Evolutionary conservation across 75 land plant genomes (phyloP), one percentile per base, ranked within the genome.

Genomic region (Pinus taeda): DNA sequence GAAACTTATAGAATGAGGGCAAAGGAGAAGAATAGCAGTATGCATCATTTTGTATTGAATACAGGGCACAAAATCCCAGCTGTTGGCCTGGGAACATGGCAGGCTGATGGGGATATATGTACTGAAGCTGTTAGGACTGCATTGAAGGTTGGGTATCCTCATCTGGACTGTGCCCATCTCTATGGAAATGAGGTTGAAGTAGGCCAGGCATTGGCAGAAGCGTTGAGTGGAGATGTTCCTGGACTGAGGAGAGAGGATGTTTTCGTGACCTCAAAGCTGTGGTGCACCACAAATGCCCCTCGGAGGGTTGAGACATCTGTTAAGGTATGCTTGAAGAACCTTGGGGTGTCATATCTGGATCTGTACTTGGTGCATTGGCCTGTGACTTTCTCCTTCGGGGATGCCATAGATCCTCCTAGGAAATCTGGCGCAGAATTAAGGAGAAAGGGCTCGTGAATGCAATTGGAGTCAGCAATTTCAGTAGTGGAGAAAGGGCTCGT

Each of bases 321-420:
- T 30, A 63, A 83, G 61, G 90, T 86, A 24, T 90, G 92, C 30
- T 74, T 92, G 58, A 88, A 88, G 81, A 90, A 81, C 73, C 83
- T 92, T 64, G 86, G 85, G 14, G 77, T 92, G 22, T 62, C 82
- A 1, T 90, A 30, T 66, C 81, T 92, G 61, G 95, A 92, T 82
- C 88, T 92, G 39, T 92, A 85, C 75, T 74, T 92, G 70, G 83
- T 90, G 72, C 95, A 92, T 71, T 92, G 92, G 95, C 87, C 93
- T 14, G 86, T 79, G 72, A 76, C 59, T 75, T 76, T 84, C 6
- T 82, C 83, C 8, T 76, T 92, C 57, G 87, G 90, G 9, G 95
- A 90, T 86, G 95, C 93, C 56, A 90, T 89, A 8, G 95, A 90
- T 79, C 95, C 90, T 53, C 93, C 95, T 39, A 78, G 76, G 21